Evolutionary conservation across 75 land plant species (phyloP), one percentile per base, ranked within the genome.

Genomic region (Picea sitchensis): DNA sequence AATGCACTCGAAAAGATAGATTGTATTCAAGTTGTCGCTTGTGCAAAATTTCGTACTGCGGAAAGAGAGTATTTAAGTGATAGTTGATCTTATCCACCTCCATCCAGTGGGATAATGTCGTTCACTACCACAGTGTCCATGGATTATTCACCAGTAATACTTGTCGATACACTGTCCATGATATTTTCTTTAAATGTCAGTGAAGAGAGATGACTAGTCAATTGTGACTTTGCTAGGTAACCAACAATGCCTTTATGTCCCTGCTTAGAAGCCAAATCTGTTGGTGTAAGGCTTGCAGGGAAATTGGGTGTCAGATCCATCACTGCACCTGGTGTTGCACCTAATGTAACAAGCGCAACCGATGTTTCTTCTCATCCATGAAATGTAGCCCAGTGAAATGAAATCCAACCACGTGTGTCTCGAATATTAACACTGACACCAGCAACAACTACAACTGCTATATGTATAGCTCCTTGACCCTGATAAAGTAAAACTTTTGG

Each of bases 351-450:
- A 60, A 96, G 93, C 15, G 84, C 83, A 76, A 76, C 85, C 76
- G 94, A 91, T 57, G 86, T 90, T 1, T 85, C 72, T 82, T 92
- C 95, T 73, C 97, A 89, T 73, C 97, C 95, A 89, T 83, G 88
- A 80, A 58, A 83, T 80, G 99, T 97, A 73, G 99, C 99, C 99
- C 99, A 96, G 71, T 94, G 99, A 73, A 96, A 90, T 13, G 95
- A 97, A 72, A 93, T 96, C 99, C 99, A 96, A 61, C 99, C 99
- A 86, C 81, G 88, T 1, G 67, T 65, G 84, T 96, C 97, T 13
- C 97, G 92, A 59, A 96, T 94, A 74, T 96, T 91, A 63, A 96
- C 75, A 80, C 76, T 89, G 15, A 94, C 86, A 69, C 97, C 97
- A 21, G 97, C 90, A 77, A 36, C 38, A 36, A 36, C 38, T 36